Evolutionary conservation across 1,284 basidiomycete genomes (phyloP).

Genomic region (Boletus calvinii): DNA sequence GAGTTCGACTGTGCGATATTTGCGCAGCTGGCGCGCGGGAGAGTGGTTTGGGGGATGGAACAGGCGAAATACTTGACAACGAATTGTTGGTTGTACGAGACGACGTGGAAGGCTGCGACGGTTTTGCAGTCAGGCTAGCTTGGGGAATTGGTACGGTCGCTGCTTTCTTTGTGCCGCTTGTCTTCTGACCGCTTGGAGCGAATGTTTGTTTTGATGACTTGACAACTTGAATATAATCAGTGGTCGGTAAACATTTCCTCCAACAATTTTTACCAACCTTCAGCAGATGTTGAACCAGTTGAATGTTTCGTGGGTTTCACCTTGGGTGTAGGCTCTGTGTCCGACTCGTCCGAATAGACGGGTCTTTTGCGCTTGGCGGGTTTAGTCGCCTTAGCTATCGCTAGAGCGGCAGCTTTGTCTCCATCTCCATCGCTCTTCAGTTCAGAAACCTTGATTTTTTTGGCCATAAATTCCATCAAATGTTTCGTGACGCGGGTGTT

Average conservation of each 20-base stretch:
- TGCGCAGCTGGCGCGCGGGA: background rate
- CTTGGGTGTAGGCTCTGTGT: conserved; percentile 19
- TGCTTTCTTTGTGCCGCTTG: conserved; percentile 8
- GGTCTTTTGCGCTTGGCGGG: conserved; percentile 30
- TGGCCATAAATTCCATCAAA: conserved; percentile 40
- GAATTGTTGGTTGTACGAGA: conserved; percentile 24
- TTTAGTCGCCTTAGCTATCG: conserved; percentile 16
- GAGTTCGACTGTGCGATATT: background rate
- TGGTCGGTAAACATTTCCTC: background rate
- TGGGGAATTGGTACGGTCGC: background rate
- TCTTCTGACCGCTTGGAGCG: conserved; percentile 3
- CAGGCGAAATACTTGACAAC: conserved; percentile 11
- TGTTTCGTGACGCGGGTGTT: conserved; percentile 43
- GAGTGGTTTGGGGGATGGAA: background rate
- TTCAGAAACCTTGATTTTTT: conserved; percentile 34
- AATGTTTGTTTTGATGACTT: conserved; percentile 12
- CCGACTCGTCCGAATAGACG: conserved; percentile 28
- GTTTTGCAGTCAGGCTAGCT: background rate
- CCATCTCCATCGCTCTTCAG: conserved; percentile 34
- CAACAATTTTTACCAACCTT: conserved; percentile 20
- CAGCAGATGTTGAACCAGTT: background rate
- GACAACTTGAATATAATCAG: conserved; percentile 15
- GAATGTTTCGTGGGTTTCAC: conserved; percentile 15
- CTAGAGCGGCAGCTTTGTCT: conserved; percentile 25
- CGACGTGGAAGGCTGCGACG: conserved; percentile 4